These are phyloP conservation scores for Centaurea solstitialis DNA, from an alignment of 129 eudicot genomes.

Conservation along the genomic window DNA sequence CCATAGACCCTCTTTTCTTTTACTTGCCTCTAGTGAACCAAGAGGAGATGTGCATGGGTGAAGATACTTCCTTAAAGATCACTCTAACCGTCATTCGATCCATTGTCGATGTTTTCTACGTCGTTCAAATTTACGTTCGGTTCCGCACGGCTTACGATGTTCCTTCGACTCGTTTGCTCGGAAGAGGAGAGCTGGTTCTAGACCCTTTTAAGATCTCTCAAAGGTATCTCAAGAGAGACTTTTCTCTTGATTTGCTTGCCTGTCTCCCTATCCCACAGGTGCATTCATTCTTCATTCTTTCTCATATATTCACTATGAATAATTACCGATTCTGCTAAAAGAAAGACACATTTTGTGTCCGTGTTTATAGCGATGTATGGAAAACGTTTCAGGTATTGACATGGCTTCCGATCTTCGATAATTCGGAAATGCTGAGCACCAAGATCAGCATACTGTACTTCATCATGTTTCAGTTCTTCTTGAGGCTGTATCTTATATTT, in stretches of 20 bases:
- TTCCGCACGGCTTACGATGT: constrained; percentile 75
- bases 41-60: constrained; percentile 58
- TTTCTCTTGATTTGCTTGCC: constrained; percentile 65
- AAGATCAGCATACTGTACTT: constrained; percentile 46
- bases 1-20: constrained; percentile 76
- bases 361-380: neutral
- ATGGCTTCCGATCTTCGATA: constrained; percentile 58
- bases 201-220: constrained; percentile 64
- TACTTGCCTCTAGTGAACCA: constrained; percentile 55
- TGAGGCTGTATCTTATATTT: constrained; percentile 58
- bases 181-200: constrained; percentile 83
- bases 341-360: neutral
- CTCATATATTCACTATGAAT: neutral
- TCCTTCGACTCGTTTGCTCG: constrained; percentile 73
- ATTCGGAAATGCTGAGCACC: constrained; percentile 48
- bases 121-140: constrained; percentile 53
- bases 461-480: constrained; percentile 64
- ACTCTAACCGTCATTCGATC: constrained; percentile 57
- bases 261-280: constrained; percentile 93
- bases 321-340: neutral
- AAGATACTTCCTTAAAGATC: constrained; percentile 40
- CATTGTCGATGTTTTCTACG: constrained; percentile 51
- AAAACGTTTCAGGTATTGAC: constrained; percentile 51
- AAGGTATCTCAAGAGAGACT: constrained; percentile 53
- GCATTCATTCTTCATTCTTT: neutral